A percentile compares a stretch with the other conserved stretches of the same genome.
These are phyloP conservation scores for Fusarium tjaetaba DNA, from an alignment of 2,329 filamentous ascomycete genomes.

Conservation along the genomic window DNA sequence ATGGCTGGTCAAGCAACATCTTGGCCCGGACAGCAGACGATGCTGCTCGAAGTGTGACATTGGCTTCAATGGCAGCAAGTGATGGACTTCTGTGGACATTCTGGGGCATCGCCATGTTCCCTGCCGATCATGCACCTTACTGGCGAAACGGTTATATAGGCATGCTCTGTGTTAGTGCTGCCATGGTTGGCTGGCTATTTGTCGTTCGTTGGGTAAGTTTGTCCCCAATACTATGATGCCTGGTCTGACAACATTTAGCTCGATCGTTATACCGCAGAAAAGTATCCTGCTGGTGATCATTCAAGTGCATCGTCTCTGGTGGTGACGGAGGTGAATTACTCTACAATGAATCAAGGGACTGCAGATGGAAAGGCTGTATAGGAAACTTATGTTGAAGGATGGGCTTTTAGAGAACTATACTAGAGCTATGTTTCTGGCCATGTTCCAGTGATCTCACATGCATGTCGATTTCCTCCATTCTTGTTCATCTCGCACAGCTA, in stretches of 20 bases:
- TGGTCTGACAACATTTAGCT: background rate
- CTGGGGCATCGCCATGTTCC: slow-evolving; percentile 57
- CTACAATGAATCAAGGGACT: background rate
- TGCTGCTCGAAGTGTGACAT: slow-evolving; percentile 51
- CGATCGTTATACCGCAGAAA: slow-evolving; percentile 13
- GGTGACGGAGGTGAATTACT: background rate
- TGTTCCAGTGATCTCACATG: too few species aligned
- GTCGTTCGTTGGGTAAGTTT: slow-evolving; percentile 27
- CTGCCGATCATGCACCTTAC: slow-evolving; percentile 55
- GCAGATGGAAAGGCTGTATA: background rate
- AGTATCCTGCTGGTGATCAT: background rate
- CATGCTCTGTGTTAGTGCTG: slow-evolving; percentile 33
- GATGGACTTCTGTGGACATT: slow-evolving; percentile 55
- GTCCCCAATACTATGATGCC: accelerated
- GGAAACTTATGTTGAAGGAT: background rate
- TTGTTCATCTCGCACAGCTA: too few species aligned
- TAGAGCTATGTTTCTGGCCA: background rate
- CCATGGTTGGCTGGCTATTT: slow-evolving; percentile 23
- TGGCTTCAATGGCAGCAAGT: slow-evolving; percentile 54
- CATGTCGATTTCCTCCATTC: too few species aligned
- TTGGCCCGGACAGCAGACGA: slow-evolving; percentile 47
- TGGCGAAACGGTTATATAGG: slow-evolving; percentile 47
- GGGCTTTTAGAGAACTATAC: background rate
- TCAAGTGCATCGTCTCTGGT: background rate
- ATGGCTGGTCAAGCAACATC: slow-evolving; percentile 43